Conservation (phyloP, 2,329 filamentous ascomycete species). For the Monosporascus ibericus region DNA sequence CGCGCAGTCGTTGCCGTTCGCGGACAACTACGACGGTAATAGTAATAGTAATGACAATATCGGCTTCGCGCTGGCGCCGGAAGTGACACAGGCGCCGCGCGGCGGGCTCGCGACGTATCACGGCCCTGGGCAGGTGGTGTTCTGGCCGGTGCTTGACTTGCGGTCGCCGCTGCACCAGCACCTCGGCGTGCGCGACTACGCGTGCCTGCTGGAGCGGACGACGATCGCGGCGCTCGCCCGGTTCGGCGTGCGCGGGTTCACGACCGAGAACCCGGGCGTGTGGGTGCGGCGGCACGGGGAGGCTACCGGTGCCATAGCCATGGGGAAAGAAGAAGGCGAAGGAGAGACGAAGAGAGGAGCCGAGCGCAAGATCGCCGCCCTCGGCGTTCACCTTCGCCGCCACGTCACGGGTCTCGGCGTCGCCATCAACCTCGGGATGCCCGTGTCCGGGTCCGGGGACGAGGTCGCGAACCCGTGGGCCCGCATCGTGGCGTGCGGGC, state of each 20-base stretch:
- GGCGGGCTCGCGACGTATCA: conserved; percentile 94
- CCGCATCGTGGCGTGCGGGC: conserved; percentile 83
- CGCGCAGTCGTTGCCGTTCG: neutral
- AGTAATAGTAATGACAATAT: neutral
- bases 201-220: conserved; percentile 69
- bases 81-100: conserved; percentile 66
- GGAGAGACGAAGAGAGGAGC: conserved; percentile 2
- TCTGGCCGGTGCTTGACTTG: conserved; percentile 89
- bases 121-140: conserved; percentile 83
- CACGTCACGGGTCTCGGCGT: conserved; percentile 81
- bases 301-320: conserved; percentile 11
- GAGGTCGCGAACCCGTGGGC: conserved; percentile 45
- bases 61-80: conserved; percentile 39
- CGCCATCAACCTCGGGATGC: conserved; percentile 68
- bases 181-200: conserved; percentile 69
- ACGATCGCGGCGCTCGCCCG: conserved; percentile 59
- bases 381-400: conserved; percentile 85
- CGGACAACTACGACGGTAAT: no score
- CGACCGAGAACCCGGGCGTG: conserved; percentile 75
- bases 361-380: conserved; percentile 73
- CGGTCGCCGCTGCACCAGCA: conserved; percentile 47
- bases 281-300: conserved; percentile 50
- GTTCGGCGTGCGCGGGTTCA: conserved; percentile 57
- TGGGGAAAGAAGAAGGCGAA: conserved; percentile 15
- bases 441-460: conserved; percentile 31